A percentile compares a stretch with the other conserved stretches of the same genome.
These are phyloP conservation scores for Suhomyces guaymorum DNA, from an alignment of 1,139 yeast species.

Conservation along the genomic window DNA sequence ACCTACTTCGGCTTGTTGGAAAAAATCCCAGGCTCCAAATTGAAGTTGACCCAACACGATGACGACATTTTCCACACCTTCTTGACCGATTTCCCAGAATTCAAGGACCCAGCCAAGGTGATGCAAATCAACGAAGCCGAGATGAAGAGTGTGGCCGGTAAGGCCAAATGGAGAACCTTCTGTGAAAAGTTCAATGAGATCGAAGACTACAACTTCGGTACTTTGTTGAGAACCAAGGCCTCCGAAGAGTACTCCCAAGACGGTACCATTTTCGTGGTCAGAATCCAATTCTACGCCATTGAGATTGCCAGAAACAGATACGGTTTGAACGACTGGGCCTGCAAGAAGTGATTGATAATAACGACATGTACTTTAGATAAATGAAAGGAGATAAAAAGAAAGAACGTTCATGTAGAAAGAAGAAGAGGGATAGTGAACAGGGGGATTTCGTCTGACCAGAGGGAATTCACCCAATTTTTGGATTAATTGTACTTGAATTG, in stretches of 20 bases:
- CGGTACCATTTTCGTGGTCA: constrained; percentile 84
- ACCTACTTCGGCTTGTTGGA: constrained; percentile 85
- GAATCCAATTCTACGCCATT: constrained; percentile 91
- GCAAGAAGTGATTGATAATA: constrained; percentile 25
- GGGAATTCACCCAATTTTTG: too few relatives aligned
- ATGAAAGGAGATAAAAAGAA: too few relatives aligned
- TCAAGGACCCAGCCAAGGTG: constrained; percentile 55
- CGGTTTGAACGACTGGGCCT: constrained; percentile 91
- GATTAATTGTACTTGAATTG: too few relatives aligned
- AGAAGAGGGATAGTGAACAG: too few relatives aligned
- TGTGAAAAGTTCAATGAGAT: constrained; percentile 80
- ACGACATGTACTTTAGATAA: too few relatives aligned
- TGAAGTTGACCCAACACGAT: constrained; percentile 77
- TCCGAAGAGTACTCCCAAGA: constrained; percentile 77
- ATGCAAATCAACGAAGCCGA: constrained; percentile 69
- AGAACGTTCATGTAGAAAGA: too few relatives aligned
- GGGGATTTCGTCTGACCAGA: too few relatives aligned
- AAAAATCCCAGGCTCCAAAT: constrained; percentile 72
- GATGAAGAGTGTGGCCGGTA: constrained; percentile 78
- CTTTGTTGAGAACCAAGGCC: constrained; percentile 74
- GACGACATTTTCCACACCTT: constrained; percentile 77
- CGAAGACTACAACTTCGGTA: constrained; percentile 95
- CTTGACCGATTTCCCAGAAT: constrained; percentile 82
- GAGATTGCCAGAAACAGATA: constrained; percentile 91
- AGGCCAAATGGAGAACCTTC: constrained; percentile 88